Percentiles rank a stretch among this genome's conserved stretches.
phyloP scores from a whole-genome alignment of 1,284 basidiomycete genomes.

The Trichosporon faecale region DNA sequence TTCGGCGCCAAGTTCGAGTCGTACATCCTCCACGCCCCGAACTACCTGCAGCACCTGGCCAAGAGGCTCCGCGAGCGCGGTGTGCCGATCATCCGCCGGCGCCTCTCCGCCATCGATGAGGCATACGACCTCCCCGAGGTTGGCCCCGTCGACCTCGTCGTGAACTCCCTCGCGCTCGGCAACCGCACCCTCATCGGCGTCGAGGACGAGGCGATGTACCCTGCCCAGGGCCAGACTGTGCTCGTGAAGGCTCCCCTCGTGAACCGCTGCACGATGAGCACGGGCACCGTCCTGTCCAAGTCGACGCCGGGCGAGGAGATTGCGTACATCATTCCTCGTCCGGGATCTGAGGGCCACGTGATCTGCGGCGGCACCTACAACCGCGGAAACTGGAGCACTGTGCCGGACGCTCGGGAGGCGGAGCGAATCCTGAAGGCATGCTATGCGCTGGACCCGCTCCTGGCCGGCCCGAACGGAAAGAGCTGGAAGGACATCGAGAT shows the following conservation, averaged over 20 bases:
- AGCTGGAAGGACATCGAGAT: constrained; percentile 55
- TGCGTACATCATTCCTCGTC: constrained; percentile 54
- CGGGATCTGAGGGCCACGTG: constrained; percentile 48
- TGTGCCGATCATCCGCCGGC: constrained; percentile 43
- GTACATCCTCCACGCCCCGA: constrained; percentile 49
- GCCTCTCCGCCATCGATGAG: constrained; percentile 47
- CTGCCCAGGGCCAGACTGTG: constrained; percentile 50
- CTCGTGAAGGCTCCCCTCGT: constrained; percentile 41
- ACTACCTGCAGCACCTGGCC: constrained; percentile 46
- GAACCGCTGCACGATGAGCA: constrained; percentile 30
- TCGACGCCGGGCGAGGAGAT: constrained; percentile 8
- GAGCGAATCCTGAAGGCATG: constrained; percentile 50
- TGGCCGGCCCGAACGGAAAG: constrained; percentile 41
- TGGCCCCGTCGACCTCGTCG: constrained; percentile 44
- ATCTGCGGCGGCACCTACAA: constrained; percentile 48
- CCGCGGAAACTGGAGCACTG: constrained; percentile 39
- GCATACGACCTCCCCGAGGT: constrained; percentile 41
- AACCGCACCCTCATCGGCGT: constrained; percentile 45
- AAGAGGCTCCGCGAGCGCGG: constrained; percentile 34
- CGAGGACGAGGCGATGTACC: constrained; percentile 45
- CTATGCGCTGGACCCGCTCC: constrained; percentile 46
- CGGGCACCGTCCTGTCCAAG: constrained; percentile 9
- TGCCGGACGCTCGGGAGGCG: constrained; percentile 37
- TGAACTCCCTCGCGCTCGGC: constrained; percentile 55
- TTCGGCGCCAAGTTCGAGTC: constrained; percentile 42